A percentile compares a stretch with the other conserved stretches of the same genome.
phyloP scores from a whole-genome alignment of 345 rosid genomes.

The Bruguiera sexangula region DNA sequence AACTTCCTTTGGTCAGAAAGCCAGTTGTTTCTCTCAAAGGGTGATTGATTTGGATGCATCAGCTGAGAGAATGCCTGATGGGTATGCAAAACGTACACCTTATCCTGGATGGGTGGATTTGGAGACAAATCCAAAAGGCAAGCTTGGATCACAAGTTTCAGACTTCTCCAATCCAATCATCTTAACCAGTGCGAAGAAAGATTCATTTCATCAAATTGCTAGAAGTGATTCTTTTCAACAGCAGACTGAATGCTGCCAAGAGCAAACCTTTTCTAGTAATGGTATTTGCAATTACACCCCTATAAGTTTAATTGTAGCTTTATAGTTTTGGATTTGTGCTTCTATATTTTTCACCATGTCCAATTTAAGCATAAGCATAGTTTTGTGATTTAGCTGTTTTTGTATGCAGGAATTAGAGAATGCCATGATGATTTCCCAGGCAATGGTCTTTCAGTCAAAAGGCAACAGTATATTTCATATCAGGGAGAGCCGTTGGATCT shows the following conservation, averaged over 20 bases:
- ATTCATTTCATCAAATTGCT: constrained; percentile 14
- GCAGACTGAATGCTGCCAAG: constrained; percentile 20
- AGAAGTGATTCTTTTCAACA: constrained; percentile 18
- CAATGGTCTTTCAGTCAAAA: constrained; percentile 11
- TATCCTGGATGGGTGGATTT: constrained; percentile 14
- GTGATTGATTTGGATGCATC: constrained; percentile 38
- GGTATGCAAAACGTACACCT: constrained; percentile 2
- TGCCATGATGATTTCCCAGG: constrained; percentile 4
- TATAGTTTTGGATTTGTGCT: not conserved
- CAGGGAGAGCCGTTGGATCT: constrained; percentile 36
- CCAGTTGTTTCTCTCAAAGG: constrained; percentile 10
- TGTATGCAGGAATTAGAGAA: constrained; percentile 27
- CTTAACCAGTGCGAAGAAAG: constrained; percentile 19
- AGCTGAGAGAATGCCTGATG: constrained; percentile 11
- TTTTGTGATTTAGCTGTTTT: constrained; percentile 3
- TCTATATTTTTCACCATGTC: constrained; percentile 7
- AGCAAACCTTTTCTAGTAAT: constrained; percentile 18
- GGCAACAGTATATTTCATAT: constrained; percentile 14
- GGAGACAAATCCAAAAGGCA: constrained; percentile 9
- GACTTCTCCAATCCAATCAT: constrained; percentile 18
- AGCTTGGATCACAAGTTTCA: constrained; percentile 17
- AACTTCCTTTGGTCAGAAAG: constrained; percentile 16
- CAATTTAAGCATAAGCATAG: not conserved
- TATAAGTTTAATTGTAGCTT: not conserved
- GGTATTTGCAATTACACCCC: constrained; percentile 22